Evolutionary conservation across 2,329 filamentous ascomycete genomes (phyloP), one percentile per base, ranked within the genome.

Genomic region (Colletotrichum sp.): DNA sequence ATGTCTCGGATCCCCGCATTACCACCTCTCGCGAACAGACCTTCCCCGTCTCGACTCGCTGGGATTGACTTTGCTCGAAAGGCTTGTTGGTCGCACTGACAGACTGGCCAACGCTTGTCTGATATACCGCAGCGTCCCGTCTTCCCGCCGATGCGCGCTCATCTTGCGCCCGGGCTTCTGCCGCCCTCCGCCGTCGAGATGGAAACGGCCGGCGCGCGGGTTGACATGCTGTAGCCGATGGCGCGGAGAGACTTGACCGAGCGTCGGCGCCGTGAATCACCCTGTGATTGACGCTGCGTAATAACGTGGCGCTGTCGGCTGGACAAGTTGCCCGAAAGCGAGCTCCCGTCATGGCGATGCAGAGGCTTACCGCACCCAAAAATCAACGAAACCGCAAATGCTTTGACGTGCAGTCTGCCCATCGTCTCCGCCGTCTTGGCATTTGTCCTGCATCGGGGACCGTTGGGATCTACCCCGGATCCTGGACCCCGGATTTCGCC

Each of bases 1-100:
- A 30, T 74, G 72, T 71, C 72, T 74, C 52, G 60, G 52, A 65
- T 65, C 72, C 68, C 72, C 72, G 68, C 72, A 71, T 61, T 34
- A 22, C 8, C 12, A 65, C 60, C 59, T 27, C 34, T 48, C 16
- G 52, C 61, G 68, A 28, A 66, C 72, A 71, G 48, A 16, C 28
- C 60, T 8, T 44, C 27, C 28, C 68, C 34, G 34, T 32, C 60
- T 60, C 22, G 6, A 52, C 22, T 60, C 32, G 28, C n/a, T 19
- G 60, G 28, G 22, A 61, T 72, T 39, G 30, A 44, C 36, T 60
- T 66, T 52, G 28, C 19, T 61, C 8, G 11, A 60, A 52, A 34
- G 34, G 28, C 25, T 28, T 36, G 19, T 30, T 28, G 30, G 16
- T 48, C 32, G 19, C 32, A 36, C 34, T 25, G 39, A 13, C 34